Conservation (phyloP, 768 basidiomycete genomes). For the Russula earlei region DNA sequence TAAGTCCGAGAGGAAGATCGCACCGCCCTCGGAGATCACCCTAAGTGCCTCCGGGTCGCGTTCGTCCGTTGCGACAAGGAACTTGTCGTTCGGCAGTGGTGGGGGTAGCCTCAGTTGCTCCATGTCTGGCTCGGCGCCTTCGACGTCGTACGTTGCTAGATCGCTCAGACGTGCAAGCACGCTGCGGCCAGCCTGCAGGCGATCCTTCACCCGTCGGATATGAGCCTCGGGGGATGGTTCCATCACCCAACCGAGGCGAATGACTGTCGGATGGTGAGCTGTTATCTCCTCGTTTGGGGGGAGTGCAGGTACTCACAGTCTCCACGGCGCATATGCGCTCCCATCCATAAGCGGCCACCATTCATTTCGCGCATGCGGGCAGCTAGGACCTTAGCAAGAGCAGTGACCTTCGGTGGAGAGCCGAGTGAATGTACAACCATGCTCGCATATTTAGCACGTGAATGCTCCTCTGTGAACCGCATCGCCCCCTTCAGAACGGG, state of each 20-base stretch:
- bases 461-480: conserved; percentile 6
- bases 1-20: conserved; percentile 33
- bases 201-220: conserved; percentile 27
- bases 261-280: conserved; percentile 19
- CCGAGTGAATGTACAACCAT: conserved; percentile 5
- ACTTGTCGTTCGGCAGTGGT: conserved; percentile 17
- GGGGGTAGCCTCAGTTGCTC: background rate
- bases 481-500: conserved; percentile 5
- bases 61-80: conserved; percentile 35
- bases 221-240: conserved; percentile 28
- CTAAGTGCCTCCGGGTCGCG: conserved; percentile 28
- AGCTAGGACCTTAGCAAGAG: conserved; percentile 27
- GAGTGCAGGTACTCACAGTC: conserved; percentile 28
- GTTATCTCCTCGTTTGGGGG: background rate
- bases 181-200: conserved; percentile 23
- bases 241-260: conserved; percentile 30
- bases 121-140: background rate
- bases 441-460: conserved; percentile 6
- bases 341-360: conserved; percentile 33
- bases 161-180: conserved; percentile 20
- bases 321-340: conserved; percentile 35
- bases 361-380: conserved; percentile 26
- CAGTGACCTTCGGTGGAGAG: conserved; percentile 17
- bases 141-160: conserved; percentile 7
- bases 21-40: conserved; percentile 30